Evolutionary conservation across 352 stramenopile genomes (phyloP), one percentile per base, ranked within the genome.

Genomic region (Globisporangium barbulae): DNA sequence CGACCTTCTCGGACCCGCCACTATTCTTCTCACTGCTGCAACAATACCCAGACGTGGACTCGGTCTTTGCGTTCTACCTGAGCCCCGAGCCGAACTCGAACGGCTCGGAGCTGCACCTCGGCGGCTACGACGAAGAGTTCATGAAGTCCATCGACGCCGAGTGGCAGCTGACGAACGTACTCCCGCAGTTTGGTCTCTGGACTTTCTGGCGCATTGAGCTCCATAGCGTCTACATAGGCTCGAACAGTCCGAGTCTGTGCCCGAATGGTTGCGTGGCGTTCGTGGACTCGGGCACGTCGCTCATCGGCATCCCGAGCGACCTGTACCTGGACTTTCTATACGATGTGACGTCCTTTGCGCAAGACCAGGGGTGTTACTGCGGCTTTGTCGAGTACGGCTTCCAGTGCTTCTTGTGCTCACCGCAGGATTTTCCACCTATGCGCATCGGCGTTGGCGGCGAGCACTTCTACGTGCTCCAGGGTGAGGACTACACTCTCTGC

Each of bases 11-110:
- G 1, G 76, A 89, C 44, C 85, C 85, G 39, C 82, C 85, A 45
- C 72, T 91, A 1, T 92, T 94, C 64, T 84, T 91, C 25, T 52
- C 68, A 41, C 55, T 94, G 25, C 50, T 91, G 39, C 60, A 83
- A 63, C 85, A 94, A 58, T 79, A 90, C 49, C 73, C 79, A 0
- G 56, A 76, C 12, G 41, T 94, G 39, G 75, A 91, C 60, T 80
- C 88, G 2, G 83, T 98, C 7, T 99, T 99, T 76, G 90, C 96
- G 17, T 99, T 99, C 73, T 98, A 98, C 66, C 72, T 99, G 59
- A 97, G 89, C 39, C 89, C 97, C 48, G 83, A 98, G 35, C 74
- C 78, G 5, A 91, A 91, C 64, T 74, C 75, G 8, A 79, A 79
- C 37, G 85, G 85, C n/a, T 94, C 85, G 45, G 68, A 89, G 57